phyloP scores from a whole-genome alignment of 495 filamentous ascomycete species.

The Penicillium fimorum region DNA sequence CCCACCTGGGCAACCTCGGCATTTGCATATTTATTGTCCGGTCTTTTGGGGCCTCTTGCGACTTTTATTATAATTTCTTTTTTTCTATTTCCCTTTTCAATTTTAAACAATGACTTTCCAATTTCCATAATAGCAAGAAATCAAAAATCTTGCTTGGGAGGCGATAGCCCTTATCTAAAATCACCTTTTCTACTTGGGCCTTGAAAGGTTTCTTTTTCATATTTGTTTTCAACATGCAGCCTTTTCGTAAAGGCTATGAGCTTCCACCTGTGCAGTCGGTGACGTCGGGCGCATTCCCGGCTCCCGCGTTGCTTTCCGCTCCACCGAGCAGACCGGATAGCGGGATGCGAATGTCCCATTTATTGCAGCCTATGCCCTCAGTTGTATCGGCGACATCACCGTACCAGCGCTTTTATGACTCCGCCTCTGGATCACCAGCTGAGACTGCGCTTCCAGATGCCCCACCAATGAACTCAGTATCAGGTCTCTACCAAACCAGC shows the following conservation, averaged over 20 bases:
- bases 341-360: conserved; percentile 46
- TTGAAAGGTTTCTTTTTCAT: conserved; percentile 15
- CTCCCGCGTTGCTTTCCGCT: conserved; percentile 40
- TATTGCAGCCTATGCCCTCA: conserved; percentile 42
- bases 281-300: conserved; percentile 38
- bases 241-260: conserved; percentile 33
- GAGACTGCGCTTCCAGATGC: conserved; percentile 40
- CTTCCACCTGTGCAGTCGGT: conserved; percentile 43
- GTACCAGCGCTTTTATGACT: conserved; percentile 45
- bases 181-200: too few species aligned
- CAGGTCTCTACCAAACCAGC: conserved; percentile 47
- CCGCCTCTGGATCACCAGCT: conserved; percentile 43
- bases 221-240: conserved; percentile 18
- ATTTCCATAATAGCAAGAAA: background rate
- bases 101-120: conserved; percentile 9
- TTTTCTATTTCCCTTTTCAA: background rate
- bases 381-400: conserved; percentile 31
- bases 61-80: background rate
- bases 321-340: conserved; percentile 46
- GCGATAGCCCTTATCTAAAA: background rate
- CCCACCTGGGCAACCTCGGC: conserved; percentile 23
- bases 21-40: conserved; percentile 20
- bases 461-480: conserved; percentile 30
- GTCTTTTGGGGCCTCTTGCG: conserved; percentile 2
- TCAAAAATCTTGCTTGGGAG: background rate